Evolutionary conservation across 2,329 filamentous ascomycete genomes (phyloP).

Genomic region (Talaromyces atroroseus): DNA sequence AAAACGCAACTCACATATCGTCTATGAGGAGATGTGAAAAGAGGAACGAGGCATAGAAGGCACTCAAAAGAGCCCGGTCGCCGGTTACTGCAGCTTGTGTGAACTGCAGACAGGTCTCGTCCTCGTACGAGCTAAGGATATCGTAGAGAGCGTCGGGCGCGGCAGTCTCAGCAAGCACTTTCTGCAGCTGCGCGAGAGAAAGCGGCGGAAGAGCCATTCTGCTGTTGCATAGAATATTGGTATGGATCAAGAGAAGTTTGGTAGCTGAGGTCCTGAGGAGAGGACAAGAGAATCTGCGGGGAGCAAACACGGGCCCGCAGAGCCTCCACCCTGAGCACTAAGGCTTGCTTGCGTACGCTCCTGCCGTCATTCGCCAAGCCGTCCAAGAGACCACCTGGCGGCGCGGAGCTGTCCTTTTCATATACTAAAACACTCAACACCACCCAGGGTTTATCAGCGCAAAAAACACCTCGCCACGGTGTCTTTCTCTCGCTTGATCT

Average conservation of each 20-base stretch:
- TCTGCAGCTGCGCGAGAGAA: conserved; percentile 26
- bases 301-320: not conserved
- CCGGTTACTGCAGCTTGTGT: conserved; percentile 17
- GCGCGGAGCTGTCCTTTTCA: conserved; percentile 24
- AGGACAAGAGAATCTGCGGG: not conserved
- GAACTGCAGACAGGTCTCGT: conserved; percentile 27
- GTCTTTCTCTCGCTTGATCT: conserved; percentile 23
- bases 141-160: conserved; percentile 32
- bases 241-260: too few species aligned
- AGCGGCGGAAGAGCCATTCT: conserved; percentile 28
- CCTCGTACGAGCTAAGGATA: conserved; percentile 31
- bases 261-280: not conserved
- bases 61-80: conserved; percentile 27
- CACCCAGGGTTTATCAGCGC: conserved; percentile 8
- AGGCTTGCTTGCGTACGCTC: conserved; percentile 8
- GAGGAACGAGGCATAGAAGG: conserved; percentile 37
- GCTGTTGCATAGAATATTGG: too few species aligned
- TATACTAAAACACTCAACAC: not conserved
- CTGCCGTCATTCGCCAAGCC: conserved; percentile 30
- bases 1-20: conserved; percentile 28
- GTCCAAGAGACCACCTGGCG: conserved; percentile 39
- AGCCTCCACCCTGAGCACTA: not conserved
- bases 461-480: not conserved
- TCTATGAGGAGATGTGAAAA: conserved; percentile 36
- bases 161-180: conserved; percentile 23